Evolutionary conservation across 371 early-diverging fungal genomes (phyloP).

Genomic region (Capillidium rhysosporum): DNA sequence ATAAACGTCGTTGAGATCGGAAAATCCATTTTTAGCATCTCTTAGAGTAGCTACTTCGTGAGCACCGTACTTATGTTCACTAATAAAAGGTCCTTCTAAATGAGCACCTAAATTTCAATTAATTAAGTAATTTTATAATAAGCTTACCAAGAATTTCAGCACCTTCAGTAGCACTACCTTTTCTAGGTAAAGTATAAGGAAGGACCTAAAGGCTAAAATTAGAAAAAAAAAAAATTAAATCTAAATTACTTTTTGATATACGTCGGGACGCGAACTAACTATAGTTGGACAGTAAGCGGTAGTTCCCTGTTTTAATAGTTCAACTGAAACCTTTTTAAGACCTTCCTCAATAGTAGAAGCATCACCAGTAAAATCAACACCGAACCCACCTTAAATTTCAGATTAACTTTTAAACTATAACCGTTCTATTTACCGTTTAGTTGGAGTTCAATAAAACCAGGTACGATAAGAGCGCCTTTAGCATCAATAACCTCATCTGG

Average conservation of each 20-base stretch:
- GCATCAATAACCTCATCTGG: conserved; percentile 59
- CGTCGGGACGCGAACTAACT: conserved; percentile 48
- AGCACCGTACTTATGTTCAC: conserved; percentile 51
- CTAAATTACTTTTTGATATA: conserved; percentile 41
- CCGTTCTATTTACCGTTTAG: conserved; percentile 32
- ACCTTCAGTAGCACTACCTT: conserved; percentile 42
- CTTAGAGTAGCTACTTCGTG: conserved; percentile 48
- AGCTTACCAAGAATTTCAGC: conserved; percentile 46
- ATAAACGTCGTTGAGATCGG: conserved; percentile 48
- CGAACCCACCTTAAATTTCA: conserved; percentile 36
- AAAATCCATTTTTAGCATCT: conserved; percentile 38
- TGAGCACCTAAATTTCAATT: conserved; percentile 28
- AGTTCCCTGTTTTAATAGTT: conserved; percentile 53
- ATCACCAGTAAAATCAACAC: conserved; percentile 63
- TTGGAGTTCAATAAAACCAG: conserved; percentile 68
- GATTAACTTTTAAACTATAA: not conserved
- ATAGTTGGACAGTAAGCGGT: conserved; percentile 71
- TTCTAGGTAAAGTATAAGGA: conserved; percentile 38
- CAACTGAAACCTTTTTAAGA: conserved; percentile 45
- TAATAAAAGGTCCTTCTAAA: conserved; percentile 70
- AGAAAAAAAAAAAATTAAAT: not conserved
- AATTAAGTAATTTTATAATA: not conserved
- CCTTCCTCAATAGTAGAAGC: conserved; percentile 21
- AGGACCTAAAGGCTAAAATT: conserved; percentile 20
- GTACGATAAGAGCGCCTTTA: conserved; percentile 42